phyloP scores from a whole-genome alignment of 2,329 filamentous ascomycete genomes.

The Colletotrichum viniferum region DNA sequence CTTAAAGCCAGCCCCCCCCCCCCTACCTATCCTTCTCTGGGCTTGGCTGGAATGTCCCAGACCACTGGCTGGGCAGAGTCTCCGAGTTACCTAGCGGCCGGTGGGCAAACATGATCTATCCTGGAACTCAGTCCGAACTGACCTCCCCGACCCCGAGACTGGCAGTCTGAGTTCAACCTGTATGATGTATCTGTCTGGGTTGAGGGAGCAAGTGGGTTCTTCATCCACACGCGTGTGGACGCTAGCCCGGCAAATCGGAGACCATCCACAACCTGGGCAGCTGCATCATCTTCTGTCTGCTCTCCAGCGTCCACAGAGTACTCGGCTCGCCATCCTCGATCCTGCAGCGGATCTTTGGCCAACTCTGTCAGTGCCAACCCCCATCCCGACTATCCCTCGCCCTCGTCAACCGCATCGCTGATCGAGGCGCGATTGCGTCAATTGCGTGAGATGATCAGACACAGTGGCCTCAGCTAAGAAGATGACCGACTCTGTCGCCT shows the following conservation, averaged over 20 bases:
- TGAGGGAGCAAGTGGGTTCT: neutral
- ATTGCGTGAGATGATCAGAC: neutral
- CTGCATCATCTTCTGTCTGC: neutral
- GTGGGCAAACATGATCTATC: neutral
- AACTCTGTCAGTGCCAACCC: neutral
- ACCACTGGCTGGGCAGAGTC: neutral
- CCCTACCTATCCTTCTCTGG: neutral
- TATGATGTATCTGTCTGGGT: neutral
- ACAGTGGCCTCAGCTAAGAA: neutral
- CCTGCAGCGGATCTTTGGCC: conserved; percentile 6
- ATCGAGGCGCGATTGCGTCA: neutral
- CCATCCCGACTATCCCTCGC: neutral
- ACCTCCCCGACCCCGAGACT: neutral
- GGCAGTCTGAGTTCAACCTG: neutral
- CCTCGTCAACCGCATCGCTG: neutral
- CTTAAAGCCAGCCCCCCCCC: neutral
- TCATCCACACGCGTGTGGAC: neutral
- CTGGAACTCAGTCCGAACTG: neutral
- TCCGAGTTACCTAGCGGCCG: conserved; percentile 2
- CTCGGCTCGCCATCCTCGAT: neutral
- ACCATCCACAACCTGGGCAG: neutral
- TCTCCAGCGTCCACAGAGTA: neutral
- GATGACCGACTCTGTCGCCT: neutral
- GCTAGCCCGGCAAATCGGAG: conserved; percentile 1
- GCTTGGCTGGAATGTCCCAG: neutral